phyloP scores from a whole-genome alignment of 768 basidiomycete genomes.

The Gloeostereum incarnatum region DNA sequence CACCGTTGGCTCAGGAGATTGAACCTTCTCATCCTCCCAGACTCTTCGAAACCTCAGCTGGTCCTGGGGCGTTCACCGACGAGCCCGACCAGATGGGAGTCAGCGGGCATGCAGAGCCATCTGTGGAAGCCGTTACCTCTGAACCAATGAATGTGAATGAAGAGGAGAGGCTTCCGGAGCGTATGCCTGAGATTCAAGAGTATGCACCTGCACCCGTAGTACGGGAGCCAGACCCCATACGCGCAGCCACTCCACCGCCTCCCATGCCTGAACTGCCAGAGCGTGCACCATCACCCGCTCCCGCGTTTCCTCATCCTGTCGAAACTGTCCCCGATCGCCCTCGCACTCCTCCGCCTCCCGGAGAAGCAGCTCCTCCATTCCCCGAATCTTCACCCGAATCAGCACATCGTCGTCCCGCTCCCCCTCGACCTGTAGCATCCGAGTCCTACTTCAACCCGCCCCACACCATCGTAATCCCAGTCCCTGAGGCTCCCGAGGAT shows the following conservation, averaged over 20 bases:
- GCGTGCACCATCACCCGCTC: slow-evolving; percentile 11
- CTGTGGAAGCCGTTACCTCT: too few relatives aligned
- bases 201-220: slow-evolving; percentile 4
- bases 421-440: slow-evolving; percentile 4
- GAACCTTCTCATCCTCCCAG: slow-evolving; percentile 11
- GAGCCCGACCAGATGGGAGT: slow-evolving; percentile 34
- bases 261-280: slow-evolving; percentile 11
- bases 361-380: background rate
- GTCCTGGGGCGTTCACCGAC: slow-evolving; percentile 43
- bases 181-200: slow-evolving; percentile 2
- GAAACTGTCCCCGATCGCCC: slow-evolving; percentile 11
- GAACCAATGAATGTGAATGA: background rate
- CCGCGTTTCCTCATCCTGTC: slow-evolving; percentile 10
- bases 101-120: background rate
- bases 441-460: background rate
- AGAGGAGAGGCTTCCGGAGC: slow-evolving; percentile 1
- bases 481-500: background rate
- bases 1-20: slow-evolving; percentile 29
- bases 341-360: background rate
- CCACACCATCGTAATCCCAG: background rate
- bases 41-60: too few relatives aligned
- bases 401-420: background rate
- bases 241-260: slow-evolving; percentile 9
- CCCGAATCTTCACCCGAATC: background rate
- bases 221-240: slow-evolving; percentile 5